Evolutionary conservation across 1,284 basidiomycete genomes (phyloP).

Genomic region (Ganoderma lingzhi): DNA sequence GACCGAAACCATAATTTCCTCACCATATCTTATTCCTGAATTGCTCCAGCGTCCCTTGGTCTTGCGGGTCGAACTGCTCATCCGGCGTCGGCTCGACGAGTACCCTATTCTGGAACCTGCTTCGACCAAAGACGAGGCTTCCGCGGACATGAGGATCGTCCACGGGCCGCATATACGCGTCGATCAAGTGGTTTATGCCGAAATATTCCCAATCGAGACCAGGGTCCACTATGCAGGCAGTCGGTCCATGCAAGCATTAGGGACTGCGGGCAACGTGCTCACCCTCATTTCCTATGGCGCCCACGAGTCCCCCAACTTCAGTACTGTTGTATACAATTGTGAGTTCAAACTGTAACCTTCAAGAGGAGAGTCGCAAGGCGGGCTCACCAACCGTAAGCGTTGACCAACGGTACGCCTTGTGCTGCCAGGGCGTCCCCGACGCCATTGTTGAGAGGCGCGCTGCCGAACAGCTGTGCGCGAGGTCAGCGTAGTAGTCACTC

Average conservation of each 20-base stretch:
- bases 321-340: conserved; percentile 11
- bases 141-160: conserved; percentile 39
- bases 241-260: no score
- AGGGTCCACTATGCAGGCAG: background rate
- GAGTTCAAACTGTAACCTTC: no score
- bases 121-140: conserved; percentile 49
- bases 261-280: background rate
- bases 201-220: conserved; percentile 13
- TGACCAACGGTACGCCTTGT: conserved; percentile 11
- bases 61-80: conserved; percentile 35
- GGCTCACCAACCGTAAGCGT: conserved; percentile 28
- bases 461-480: conserved; percentile 14
- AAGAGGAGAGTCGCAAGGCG: no score
- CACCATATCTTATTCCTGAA: conserved; percentile 45
- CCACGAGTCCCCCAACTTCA: background rate
- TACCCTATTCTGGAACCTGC: conserved; percentile 43
- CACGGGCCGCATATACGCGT: background rate
- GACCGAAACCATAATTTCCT: background rate
- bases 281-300: background rate
- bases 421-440: conserved; percentile 12
- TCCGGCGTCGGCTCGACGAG: conserved; percentile 43
- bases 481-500: no score
- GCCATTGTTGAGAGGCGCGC: conserved; percentile 18
- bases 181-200: background rate
- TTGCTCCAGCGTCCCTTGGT: conserved; percentile 27